Conservation (phyloP, 108 stramenopile species). For the Skeletonema potamos region DNA sequence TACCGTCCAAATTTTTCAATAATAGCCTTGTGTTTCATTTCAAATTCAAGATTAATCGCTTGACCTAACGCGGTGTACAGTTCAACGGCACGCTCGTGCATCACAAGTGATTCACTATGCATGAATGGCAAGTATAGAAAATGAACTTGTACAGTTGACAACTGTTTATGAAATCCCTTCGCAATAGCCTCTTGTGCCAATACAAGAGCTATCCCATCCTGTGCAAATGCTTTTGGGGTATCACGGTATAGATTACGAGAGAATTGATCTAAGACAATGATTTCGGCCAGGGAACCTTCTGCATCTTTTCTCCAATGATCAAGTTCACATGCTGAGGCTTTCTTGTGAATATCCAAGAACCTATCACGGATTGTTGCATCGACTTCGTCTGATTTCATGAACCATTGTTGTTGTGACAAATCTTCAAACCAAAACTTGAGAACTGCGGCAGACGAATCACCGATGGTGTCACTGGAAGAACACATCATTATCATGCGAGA, state of each 20-base stretch:
- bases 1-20: slow-evolving; percentile 72
- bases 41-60: slow-evolving; percentile 11
- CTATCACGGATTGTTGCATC: slow-evolving; percentile 1
- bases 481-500: background rate
- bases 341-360: background rate
- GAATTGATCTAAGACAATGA: slow-evolving; percentile 71
- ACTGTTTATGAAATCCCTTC: slow-evolving; percentile 15
- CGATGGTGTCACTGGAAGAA: background rate
- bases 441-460: background rate
- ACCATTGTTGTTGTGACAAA: slow-evolving; percentile 13
- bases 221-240: slow-evolving; percentile 60
- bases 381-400: background rate
- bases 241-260: slow-evolving; percentile 68
- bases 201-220: slow-evolving; percentile 45
- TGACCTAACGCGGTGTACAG: background rate
- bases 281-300: slow-evolving; percentile 46
- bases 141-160: background rate
- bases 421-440: slow-evolving; percentile 29
- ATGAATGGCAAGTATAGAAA: slow-evolving; percentile 51
- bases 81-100: slow-evolving; percentile 34
- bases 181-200: slow-evolving; percentile 12
- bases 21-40: slow-evolving; percentile 51
- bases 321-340: slow-evolving; percentile 13
- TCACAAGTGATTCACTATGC: slow-evolving; percentile 52
- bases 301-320: slow-evolving; percentile 38